These are phyloP conservation scores for Phytopythium chamaehyphon DNA, from an alignment of 352 stramenopile species.

Conservation along the genomic window DNA sequence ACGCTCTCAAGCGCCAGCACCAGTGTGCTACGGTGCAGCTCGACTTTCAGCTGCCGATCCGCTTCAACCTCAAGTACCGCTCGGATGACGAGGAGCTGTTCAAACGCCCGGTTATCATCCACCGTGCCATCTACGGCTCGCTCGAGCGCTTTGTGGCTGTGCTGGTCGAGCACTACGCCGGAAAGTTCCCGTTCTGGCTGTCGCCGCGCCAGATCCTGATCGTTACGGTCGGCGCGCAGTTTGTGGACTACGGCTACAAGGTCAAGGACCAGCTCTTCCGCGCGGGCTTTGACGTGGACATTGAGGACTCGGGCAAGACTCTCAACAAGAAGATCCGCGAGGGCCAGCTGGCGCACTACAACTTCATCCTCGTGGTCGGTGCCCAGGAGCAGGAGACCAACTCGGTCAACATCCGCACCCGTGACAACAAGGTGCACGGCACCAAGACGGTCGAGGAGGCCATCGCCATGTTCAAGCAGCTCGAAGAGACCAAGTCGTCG, in stretches of 20 bases:
- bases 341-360: constrained; percentile 97
- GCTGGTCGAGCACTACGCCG: constrained; percentile 97
- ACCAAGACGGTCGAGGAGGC: constrained; percentile 94
- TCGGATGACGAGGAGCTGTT: constrained; percentile 78
- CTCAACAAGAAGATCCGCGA: constrained; percentile 99
- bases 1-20: constrained; percentile 96
- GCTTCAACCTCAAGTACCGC: constrained; percentile 95
- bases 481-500: constrained; percentile 63
- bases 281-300: constrained; percentile 95
- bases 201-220: constrained; percentile 94
- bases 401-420: constrained; percentile 93
- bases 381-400: constrained; percentile 87
- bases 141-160: constrained; percentile 98
- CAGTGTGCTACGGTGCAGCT: constrained; percentile 98
- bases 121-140: constrained; percentile 97
- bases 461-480: constrained; percentile 90
- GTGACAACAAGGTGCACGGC: constrained; percentile 92
- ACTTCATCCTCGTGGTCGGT: constrained; percentile 98
- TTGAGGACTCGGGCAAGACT: constrained; percentile 94
- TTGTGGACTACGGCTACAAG: constrained; percentile 93
- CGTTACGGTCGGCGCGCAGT: constrained; percentile 93
- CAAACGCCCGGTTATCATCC: constrained; percentile 96
- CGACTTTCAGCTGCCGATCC: constrained; percentile 98
- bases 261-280: constrained; percentile 90
- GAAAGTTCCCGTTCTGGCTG: constrained; percentile 99